A percentile compares a stretch with the other conserved stretches of the same genome.
Conservation (phyloP, 305 asterid genomes). For the Fraxinus velutina region DNA sequence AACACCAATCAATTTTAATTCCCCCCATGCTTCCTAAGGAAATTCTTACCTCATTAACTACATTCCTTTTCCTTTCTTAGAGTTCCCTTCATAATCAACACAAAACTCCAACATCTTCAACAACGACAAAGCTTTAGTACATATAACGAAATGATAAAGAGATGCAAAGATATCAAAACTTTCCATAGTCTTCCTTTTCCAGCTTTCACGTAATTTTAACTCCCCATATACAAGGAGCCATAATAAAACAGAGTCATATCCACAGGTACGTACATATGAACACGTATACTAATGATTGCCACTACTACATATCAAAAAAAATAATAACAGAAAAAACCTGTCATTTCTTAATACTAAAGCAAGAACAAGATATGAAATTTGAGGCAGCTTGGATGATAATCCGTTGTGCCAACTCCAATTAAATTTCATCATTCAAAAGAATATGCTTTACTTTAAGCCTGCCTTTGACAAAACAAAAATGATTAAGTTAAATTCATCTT, state of each 20-base stretch:
- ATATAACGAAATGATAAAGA: not conserved
- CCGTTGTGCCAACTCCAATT: slow-evolving; percentile 1
- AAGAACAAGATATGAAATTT: not conserved
- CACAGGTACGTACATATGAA: not conserved
- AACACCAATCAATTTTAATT: not conserved
- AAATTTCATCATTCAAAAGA: slow-evolving; percentile 14
- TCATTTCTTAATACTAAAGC: slow-evolving; percentile 1
- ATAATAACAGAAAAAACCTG: not conserved
- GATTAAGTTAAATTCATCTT: not conserved
- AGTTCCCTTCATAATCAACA: not conserved
- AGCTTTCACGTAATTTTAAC: not conserved
- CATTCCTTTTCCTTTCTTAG: not conserved
- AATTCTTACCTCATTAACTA: not conserved
- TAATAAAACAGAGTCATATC: not conserved
- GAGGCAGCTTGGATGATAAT: not conserved
- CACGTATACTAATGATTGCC: not conserved
- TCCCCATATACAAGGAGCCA: not conserved
- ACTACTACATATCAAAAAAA: not conserved
- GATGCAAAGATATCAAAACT: not conserved
- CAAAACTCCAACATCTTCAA: not conserved
- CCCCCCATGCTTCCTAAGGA: not conserved
- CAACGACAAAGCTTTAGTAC: not conserved
- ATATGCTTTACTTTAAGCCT: not conserved
- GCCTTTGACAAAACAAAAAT: not conserved
- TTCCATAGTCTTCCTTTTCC: not conserved